phyloP scores from a whole-genome alignment of 2,329 filamentous ascomycete species.

The Xylariaceae sp. region DNA sequence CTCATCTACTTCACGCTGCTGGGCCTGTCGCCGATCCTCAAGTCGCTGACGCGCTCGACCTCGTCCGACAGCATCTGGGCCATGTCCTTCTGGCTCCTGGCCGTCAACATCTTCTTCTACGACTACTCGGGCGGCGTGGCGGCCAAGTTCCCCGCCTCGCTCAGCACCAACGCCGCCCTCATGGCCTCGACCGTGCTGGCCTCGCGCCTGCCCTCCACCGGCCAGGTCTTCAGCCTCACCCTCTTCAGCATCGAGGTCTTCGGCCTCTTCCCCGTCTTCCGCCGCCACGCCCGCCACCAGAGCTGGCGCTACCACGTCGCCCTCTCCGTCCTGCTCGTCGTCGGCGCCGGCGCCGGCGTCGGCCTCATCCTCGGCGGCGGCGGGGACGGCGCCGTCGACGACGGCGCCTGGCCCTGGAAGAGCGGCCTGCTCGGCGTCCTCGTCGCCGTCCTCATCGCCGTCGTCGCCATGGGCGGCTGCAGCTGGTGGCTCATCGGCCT shows the following conservation, averaged over 20 bases:
- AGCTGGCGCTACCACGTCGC: conserved; percentile 75
- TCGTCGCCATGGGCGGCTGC: conserved; percentile 80
- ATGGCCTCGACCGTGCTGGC: conserved; percentile 96
- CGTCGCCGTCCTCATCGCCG: conserved; percentile 65
- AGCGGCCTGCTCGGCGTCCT: conserved; percentile 63
- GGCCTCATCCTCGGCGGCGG: conserved; percentile 50
- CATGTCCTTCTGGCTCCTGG: conserved; percentile 84
- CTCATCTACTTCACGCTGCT: conserved; percentile 90
- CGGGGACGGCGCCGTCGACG: conserved; percentile 25
- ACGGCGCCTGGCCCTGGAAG: conserved; percentile 41
- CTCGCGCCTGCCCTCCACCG: conserved; percentile 79
- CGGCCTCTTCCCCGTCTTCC: conserved; percentile 92
- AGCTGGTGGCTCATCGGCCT: conserved; percentile 97
- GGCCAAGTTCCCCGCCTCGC: conserved; percentile 59
- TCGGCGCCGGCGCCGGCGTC: conserved; percentile 72
- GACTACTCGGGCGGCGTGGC: conserved; percentile 75
- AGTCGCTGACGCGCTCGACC: conserved; percentile 89
- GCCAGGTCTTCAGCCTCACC: conserved; percentile 89
- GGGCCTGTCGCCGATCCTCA: conserved; percentile 88
- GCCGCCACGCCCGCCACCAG: conserved; percentile 75
- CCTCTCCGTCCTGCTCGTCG: conserved; percentile 68
- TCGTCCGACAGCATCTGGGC: conserved; percentile 96
- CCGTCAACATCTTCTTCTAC: conserved; percentile 96
- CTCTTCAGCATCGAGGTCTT: conserved; percentile 97
- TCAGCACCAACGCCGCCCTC: conserved; percentile 91